phyloP scores from a whole-genome alignment of 306 rosid species.

The Trifolium dubium region DNA sequence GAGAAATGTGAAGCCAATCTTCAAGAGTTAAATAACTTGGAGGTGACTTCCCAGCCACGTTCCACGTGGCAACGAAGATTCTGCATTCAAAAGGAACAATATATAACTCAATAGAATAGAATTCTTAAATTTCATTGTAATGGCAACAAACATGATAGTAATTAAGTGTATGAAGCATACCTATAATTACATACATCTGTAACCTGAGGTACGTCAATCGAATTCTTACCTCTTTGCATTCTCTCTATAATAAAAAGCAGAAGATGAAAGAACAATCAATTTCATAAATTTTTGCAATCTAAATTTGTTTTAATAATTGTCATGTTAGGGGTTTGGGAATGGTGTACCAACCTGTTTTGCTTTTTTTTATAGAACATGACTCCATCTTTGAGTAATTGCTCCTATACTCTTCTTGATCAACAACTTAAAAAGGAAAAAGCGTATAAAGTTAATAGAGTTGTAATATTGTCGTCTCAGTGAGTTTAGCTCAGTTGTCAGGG shows the following conservation, averaged over 20 bases:
- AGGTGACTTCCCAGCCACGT: constrained; percentile 97
- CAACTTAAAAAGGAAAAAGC: constrained; percentile 70
- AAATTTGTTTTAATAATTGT: constrained; percentile 10
- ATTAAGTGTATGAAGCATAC: constrained; percentile 48
- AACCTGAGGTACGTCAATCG: constrained; percentile 70
- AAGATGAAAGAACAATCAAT: too few relatives aligned
- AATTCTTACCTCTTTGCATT: constrained; percentile 65
- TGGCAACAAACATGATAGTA: neutral
- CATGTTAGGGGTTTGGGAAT: constrained; percentile 38
- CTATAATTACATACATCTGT: constrained; percentile 81
- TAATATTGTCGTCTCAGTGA: neutral
- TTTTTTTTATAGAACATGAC: constrained; percentile 82
- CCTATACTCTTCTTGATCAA: constrained; percentile 78
- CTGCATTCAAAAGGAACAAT: constrained; percentile 49
- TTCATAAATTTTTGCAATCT: too few relatives aligned
- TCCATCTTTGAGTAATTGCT: constrained; percentile 72
- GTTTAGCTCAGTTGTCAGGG: too few relatives aligned
- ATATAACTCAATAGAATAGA: constrained; percentile 20
- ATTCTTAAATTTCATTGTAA: neutral
- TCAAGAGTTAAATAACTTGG: constrained; percentile 81
- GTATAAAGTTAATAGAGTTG: constrained; percentile 67
- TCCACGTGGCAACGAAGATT: constrained; percentile 95
- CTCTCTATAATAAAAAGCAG: constrained; percentile 42
- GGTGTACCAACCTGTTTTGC: constrained; percentile 67
- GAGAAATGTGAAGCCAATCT: constrained; percentile 98